Evolutionary conservation across 2,329 filamentous ascomycete genomes (phyloP).

Genomic region (Sphaerulina vaccinii): DNA sequence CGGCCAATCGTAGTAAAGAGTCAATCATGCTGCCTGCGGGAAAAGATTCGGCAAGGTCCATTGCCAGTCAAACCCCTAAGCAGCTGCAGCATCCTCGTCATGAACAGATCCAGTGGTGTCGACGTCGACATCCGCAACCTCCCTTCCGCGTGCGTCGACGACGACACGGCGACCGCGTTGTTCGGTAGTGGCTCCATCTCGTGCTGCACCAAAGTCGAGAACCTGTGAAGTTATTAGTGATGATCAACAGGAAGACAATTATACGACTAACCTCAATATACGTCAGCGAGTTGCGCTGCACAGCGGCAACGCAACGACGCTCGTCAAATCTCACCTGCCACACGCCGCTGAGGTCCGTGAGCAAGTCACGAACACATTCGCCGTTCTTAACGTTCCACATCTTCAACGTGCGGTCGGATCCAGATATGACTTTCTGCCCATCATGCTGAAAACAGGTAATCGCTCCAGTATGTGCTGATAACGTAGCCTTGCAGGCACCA

Average conservation of each 20-base stretch:
- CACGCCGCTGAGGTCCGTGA: slow-evolving; percentile 92
- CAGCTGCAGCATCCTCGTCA: slow-evolving; percentile 18
- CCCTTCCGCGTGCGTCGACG: slow-evolving; percentile 43
- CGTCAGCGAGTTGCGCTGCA: slow-evolving; percentile 86
- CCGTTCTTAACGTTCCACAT: slow-evolving; percentile 97
- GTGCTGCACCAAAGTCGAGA: slow-evolving; percentile 90
- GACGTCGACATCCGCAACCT: slow-evolving; percentile 37
- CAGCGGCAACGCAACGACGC: slow-evolving; percentile 89
- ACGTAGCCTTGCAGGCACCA: slow-evolving; percentile 82
- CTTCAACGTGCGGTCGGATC: slow-evolving; percentile 92
- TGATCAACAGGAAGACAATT: neutral
- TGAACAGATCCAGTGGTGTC: slow-evolving; percentile 14
- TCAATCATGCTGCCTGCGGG: slow-evolving; percentile 1
- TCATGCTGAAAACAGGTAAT: slow-evolving; percentile 99
- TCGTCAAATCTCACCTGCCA: slow-evolving; percentile 99
- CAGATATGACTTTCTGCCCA: slow-evolving; percentile 91
- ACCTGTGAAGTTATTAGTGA: slow-evolving; percentile 61
- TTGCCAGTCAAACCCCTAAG: slow-evolving; percentile 13
- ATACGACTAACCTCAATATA: slow-evolving; percentile 77
- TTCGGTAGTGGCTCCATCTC: slow-evolving; percentile 77
- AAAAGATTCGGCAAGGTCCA: slow-evolving; percentile 11
- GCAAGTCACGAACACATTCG: slow-evolving; percentile 85
- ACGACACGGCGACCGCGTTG: slow-evolving; percentile 76
- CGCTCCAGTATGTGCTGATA: slow-evolving; percentile 91
- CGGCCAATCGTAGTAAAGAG: neutral